A percentile compares a stretch with the other conserved stretches of the same genome.
phyloP scores from a whole-genome alignment of 345 rosid genomes.

The Noccaea bulbosa region DNA sequence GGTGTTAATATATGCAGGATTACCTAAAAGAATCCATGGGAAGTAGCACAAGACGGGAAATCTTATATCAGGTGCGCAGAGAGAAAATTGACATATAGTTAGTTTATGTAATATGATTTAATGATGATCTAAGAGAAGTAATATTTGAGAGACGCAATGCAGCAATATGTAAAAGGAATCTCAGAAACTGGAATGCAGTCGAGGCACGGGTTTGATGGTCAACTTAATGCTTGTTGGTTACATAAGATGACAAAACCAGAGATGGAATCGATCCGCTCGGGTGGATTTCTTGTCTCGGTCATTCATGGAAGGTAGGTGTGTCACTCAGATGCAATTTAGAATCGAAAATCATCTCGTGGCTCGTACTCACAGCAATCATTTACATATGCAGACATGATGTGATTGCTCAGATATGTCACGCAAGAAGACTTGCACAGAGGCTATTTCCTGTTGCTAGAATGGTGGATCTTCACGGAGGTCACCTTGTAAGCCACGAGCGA shows the following conservation, averaged over 20 bases:
- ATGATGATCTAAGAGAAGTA: not conserved
- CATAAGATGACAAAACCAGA: conserved; percentile 73
- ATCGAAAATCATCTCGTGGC: not conserved
- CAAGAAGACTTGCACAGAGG: conserved; percentile 82
- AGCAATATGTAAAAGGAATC: conserved; percentile 96
- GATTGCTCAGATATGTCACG: conserved; percentile 87
- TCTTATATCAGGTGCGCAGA: conserved; percentile 71
- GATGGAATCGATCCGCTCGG: conserved; percentile 64
- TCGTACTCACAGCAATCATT: conserved; percentile 29
- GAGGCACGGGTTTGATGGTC: conserved; percentile 84
- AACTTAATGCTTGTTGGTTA: conserved; percentile 93
- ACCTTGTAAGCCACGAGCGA: conserved; percentile 94
- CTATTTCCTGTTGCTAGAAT: conserved; percentile 83
- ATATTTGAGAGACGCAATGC: conserved; percentile 32
- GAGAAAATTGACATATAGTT: not conserved
- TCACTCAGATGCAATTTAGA: not conserved
- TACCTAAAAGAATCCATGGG: conserved; percentile 81
- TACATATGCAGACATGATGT: conserved; percentile 87
- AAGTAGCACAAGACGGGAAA: conserved; percentile 60
- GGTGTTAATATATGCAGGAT: conserved; percentile 40
- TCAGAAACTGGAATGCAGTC: conserved; percentile 94
- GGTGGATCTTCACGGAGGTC: conserved; percentile 97
- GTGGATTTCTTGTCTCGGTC: conserved; percentile 85
- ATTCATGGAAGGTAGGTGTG: conserved; percentile 93
- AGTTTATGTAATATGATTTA: too few species aligned